Percentiles rank a stretch among this genome's conserved stretches.
These are phyloP conservation scores for Gaultheria prostrata DNA, from an alignment of 148 eudicot species.

Conservation along the genomic window DNA sequence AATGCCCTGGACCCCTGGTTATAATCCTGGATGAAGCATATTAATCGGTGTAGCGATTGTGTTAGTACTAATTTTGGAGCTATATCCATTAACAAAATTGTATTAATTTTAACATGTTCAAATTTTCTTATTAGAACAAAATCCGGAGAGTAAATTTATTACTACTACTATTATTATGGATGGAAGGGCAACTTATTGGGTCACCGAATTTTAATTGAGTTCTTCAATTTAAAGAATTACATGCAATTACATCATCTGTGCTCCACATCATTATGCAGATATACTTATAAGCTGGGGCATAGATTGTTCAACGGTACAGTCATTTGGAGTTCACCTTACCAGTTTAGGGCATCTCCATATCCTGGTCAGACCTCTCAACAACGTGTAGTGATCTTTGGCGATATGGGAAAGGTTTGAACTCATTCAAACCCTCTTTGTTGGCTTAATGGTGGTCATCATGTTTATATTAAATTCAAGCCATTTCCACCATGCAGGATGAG, in stretches of 20 bases:
- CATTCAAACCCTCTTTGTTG: background rate
- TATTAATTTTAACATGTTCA: background rate
- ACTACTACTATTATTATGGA: background rate
- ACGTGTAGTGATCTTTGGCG: conserved; percentile 70
- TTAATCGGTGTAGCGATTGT: background rate
- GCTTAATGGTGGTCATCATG: background rate
- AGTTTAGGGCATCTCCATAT: conserved; percentile 72
- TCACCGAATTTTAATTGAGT: background rate
- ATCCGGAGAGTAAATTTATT: background rate
- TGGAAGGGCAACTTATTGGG: background rate
- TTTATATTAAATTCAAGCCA: background rate
- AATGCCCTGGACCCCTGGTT: background rate
- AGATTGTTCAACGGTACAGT: conserved; percentile 44
- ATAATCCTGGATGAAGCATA: background rate
- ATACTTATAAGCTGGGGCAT: conserved; percentile 70
- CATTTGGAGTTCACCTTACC: conserved; percentile 56
- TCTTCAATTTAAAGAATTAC: background rate
- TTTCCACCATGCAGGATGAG: conserved; percentile 49
- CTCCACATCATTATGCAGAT: conserved; percentile 38
- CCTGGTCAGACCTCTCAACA: conserved; percentile 79
- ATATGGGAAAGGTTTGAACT: conserved; percentile 79
- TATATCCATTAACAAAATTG: background rate
- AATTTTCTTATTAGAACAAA: background rate
- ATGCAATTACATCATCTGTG: background rate
- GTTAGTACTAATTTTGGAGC: background rate